phyloP scores from a whole-genome alignment of 345 rosid genomes.

The Noccaea caerulescens region DNA sequence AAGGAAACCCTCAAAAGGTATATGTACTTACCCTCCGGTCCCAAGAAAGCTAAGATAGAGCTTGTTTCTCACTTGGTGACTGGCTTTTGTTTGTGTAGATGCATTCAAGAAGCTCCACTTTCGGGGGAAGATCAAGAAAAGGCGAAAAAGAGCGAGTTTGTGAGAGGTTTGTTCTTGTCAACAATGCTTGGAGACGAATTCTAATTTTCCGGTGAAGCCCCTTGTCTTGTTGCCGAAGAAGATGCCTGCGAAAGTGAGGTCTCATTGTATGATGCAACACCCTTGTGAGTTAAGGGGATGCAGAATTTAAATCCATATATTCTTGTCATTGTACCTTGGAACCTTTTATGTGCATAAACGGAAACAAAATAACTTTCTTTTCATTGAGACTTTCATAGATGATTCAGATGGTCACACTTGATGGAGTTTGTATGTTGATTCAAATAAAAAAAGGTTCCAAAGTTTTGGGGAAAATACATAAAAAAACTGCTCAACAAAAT shows the following conservation, averaged over 20 bases:
- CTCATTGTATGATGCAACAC: slow-evolving; percentile 32
- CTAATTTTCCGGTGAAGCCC: slow-evolving; percentile 39
- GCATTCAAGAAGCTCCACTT: slow-evolving; percentile 41
- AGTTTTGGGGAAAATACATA: not conserved
- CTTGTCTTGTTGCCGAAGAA: slow-evolving; percentile 26
- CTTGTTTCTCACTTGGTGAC: slow-evolving; percentile 22
- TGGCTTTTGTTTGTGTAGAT: slow-evolving; percentile 45
- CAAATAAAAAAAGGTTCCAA: not conserved
- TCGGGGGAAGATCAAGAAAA: slow-evolving; percentile 65
- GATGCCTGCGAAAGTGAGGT: slow-evolving; percentile 25
- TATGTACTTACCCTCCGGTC: not conserved
- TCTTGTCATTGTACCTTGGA: slow-evolving; percentile 34
- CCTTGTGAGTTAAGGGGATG: slow-evolving; percentile 19
- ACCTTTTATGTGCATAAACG: slow-evolving; percentile 32
- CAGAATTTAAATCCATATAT: slow-evolving; percentile 30
- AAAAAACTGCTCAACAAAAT: slow-evolving; percentile 33
- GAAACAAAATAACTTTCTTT: slow-evolving; percentile 11
- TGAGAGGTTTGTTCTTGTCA: slow-evolving; percentile 61
- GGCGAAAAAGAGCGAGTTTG: slow-evolving; percentile 60
- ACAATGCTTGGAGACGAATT: slow-evolving; percentile 57
- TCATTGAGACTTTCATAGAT: slow-evolving; percentile 3
- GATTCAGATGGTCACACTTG: not conserved
- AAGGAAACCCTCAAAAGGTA: slow-evolving; percentile 61
- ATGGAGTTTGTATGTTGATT: not conserved
- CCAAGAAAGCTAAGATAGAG: not conserved